Percentiles rank a stretch among this genome's conserved stretches.
Conservation (phyloP, 805 yeast species). For the Myxozyma lipomycoides region DNA sequence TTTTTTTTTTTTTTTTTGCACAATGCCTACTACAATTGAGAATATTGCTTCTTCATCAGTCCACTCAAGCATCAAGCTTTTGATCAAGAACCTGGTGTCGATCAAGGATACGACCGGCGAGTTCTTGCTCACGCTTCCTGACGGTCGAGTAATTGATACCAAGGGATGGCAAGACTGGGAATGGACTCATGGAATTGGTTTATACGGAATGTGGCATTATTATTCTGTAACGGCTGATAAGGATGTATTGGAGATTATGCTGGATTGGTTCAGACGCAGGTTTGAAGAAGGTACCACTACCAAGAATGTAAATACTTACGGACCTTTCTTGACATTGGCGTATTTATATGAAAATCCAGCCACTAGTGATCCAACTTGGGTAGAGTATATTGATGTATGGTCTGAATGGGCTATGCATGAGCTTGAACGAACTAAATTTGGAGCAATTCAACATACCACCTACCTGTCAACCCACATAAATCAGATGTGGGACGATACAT, state of each 20-base stretch:
- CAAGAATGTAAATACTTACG: slow-evolving; percentile 40
- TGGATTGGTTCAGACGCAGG: slow-evolving; percentile 37
- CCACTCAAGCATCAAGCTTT: no score
- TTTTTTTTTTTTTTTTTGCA: no score
- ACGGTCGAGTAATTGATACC: slow-evolving; percentile 40
- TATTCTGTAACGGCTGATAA: slow-evolving; percentile 34
- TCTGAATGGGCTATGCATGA: slow-evolving; percentile 39
- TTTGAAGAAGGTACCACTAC: slow-evolving; percentile 37
- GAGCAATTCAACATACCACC: slow-evolving; percentile 40
- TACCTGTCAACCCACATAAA: slow-evolving; percentile 36
- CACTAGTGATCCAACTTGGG: slow-evolving; percentile 30
- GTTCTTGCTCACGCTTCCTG: slow-evolving; percentile 34
- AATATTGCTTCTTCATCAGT: no score
- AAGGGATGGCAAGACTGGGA: slow-evolving; percentile 45
- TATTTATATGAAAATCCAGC: slow-evolving; percentile 36
- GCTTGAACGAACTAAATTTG: slow-evolving; percentile 37
- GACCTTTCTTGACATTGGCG: slow-evolving; percentile 39
- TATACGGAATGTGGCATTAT: slow-evolving; percentile 42
- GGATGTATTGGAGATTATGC: slow-evolving; percentile 31
- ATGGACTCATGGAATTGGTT: slow-evolving; percentile 43
- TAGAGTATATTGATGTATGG: slow-evolving; percentile 37
- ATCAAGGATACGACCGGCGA: slow-evolving; percentile 38
- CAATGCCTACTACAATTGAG: no score
- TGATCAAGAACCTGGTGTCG: slow-evolving; percentile 34
- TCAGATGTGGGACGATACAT: no score